Percentiles rank a stretch among this genome's conserved stretches.
Conservation (phyloP, 768 basidiomycete species). For the Lactarius hatsudake region DNA sequence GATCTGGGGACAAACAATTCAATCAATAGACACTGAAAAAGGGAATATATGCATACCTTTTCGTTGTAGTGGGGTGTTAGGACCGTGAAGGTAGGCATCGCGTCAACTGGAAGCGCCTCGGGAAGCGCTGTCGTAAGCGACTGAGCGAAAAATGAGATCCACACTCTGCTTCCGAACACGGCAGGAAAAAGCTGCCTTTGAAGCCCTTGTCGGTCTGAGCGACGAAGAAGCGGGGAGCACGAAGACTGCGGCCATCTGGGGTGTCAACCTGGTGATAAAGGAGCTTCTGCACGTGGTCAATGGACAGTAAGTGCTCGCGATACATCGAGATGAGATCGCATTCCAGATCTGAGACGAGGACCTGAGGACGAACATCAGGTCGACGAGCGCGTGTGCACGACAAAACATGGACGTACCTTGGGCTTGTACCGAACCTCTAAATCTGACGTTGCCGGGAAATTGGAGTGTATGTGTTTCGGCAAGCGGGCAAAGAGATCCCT, state of each 20-base stretch:
- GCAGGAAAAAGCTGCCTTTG: constrained; percentile 89
- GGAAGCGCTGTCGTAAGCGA: constrained; percentile 95
- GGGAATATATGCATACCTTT: constrained; percentile 54
- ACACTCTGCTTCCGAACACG: constrained; percentile 92
- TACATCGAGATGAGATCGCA: constrained; percentile 99
- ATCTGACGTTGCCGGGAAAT: constrained; percentile 87
- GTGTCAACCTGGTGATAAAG: constrained; percentile 96
- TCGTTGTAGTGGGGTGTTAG: constrained; percentile 98
- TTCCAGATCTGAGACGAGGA: constrained; percentile 99
- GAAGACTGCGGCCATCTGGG: constrained; percentile 83
- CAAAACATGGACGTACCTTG: constrained; percentile 59
- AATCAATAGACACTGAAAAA: background rate
- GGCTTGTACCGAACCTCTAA: constrained; percentile 99
- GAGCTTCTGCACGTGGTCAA: constrained; percentile 97
- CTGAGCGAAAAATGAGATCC: constrained; percentile 99
- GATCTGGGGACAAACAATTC: constrained; percentile 44
- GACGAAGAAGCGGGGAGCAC: constrained; percentile 98
- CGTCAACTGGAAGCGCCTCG: constrained; percentile 90
- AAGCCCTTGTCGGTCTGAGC: constrained; percentile 86
- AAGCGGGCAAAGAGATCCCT: constrained; percentile 93
- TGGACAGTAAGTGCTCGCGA: constrained; percentile 96
- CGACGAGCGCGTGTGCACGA: no score
- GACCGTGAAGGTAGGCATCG: constrained; percentile 99
- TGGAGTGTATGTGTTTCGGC: constrained; percentile 96
- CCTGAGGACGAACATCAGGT: constrained; percentile 43